Percentiles rank a stretch among this genome's conserved stretches.
These are phyloP conservation scores for Rhodotorula sp. DNA, from an alignment of 1,284 basidiomycete genomes.

Conservation along the genomic window DNA sequence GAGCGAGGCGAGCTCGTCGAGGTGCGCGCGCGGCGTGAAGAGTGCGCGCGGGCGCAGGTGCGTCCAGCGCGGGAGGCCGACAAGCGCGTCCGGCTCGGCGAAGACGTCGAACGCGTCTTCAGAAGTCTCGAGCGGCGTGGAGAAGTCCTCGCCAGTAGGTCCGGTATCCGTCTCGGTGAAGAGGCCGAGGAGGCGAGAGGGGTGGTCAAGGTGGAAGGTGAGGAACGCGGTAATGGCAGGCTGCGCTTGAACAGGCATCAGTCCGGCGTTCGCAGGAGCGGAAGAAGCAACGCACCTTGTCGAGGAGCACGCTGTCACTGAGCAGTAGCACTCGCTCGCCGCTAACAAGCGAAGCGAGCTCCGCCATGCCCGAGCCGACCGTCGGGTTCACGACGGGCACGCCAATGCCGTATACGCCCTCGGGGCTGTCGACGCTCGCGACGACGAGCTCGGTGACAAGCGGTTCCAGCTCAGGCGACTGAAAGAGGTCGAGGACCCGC, in stretches of 20 bases:
- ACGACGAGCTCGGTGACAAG: constrained; percentile 27
- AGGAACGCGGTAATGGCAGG: constrained; percentile 25
- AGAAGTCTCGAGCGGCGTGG: neutral
- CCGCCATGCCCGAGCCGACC: constrained; percentile 18
- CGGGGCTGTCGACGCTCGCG: constrained; percentile 21
- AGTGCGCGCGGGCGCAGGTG: constrained; percentile 30
- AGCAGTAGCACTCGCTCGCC: constrained; percentile 23
- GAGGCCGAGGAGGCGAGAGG: constrained; percentile 28
- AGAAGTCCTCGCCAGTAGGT: constrained; percentile 12
- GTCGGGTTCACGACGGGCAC: constrained; percentile 13
- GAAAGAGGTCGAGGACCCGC: constrained; percentile 8
- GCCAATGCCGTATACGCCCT: constrained; percentile 7
- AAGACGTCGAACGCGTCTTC: constrained; percentile 13
- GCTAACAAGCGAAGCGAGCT: constrained; percentile 12
- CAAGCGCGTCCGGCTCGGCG: constrained; percentile 28
- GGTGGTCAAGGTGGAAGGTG: constrained; percentile 28
- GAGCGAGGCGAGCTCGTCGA: constrained; percentile 18
- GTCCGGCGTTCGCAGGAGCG: neutral
- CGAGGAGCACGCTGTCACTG: constrained; percentile 34
- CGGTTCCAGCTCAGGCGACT: constrained; percentile 19
- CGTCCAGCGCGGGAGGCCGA: constrained; percentile 18
- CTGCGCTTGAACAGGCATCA: neutral
- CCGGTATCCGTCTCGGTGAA: constrained; percentile 13
- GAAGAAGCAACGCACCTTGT: constrained; percentile 22
- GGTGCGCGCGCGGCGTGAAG: constrained; percentile 13